Conservation (phyloP, 352 stramenopile species). For the Globisporangium cystogenes region DNA sequence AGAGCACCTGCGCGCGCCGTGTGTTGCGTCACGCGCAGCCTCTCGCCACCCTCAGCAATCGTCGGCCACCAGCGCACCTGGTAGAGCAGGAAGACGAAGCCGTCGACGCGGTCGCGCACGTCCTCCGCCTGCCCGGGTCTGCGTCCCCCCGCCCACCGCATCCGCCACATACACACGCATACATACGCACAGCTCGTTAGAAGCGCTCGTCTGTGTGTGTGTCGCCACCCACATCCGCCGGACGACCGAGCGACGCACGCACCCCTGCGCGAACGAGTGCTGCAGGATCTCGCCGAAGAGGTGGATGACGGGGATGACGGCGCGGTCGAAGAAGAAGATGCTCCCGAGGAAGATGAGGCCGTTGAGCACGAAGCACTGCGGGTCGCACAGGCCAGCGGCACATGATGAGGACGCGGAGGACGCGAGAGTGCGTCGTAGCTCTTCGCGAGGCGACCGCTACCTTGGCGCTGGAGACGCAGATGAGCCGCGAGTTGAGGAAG, state of each 20-base stretch:
- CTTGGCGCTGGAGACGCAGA: constrained; percentile 83
- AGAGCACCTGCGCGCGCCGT: constrained; percentile 41
- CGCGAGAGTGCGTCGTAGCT: neutral
- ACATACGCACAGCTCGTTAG: neutral
- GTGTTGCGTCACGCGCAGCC: neutral
- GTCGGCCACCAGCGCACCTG: constrained; percentile 29
- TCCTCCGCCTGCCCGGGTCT: constrained; percentile 59
- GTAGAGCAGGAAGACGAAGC: constrained; percentile 84
- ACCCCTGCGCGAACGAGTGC: constrained; percentile 60
- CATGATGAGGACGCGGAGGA: too few relatives aligned
- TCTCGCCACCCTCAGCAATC: too few relatives aligned
- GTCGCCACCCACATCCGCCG: neutral
- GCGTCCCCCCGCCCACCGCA: too few relatives aligned
- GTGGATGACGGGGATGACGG: constrained; percentile 84
- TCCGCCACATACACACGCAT: constrained; percentile 1
- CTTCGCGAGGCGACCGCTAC: constrained; percentile 8
- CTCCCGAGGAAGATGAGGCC: constrained; percentile 86
- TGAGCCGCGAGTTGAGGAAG: constrained; percentile 81
- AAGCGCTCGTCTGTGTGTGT: too few relatives aligned
- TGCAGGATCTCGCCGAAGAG: constrained; percentile 83
- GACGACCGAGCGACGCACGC: neutral
- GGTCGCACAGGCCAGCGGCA: too few relatives aligned
- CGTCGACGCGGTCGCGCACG: constrained; percentile 71
- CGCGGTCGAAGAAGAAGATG: constrained; percentile 87
- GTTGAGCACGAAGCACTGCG: constrained; percentile 79